A percentile compares a stretch with the other conserved stretches of the same genome.
phyloP scores from a whole-genome alignment of 176 grass and related monocot genomes.

The Oryza longistaminata region DNA sequence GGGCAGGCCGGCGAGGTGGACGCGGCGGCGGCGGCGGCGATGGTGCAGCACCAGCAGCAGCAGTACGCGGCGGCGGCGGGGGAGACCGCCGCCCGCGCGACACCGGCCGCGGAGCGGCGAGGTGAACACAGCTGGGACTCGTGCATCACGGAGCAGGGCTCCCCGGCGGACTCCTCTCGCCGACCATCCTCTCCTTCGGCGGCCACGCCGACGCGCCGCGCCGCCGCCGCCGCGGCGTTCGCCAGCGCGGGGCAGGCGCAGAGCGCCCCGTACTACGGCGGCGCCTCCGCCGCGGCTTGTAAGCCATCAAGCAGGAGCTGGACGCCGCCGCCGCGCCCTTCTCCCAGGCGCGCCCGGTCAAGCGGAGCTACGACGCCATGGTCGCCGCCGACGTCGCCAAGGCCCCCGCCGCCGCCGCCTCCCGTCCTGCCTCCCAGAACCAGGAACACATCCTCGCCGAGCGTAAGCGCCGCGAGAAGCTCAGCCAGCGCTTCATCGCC shows the following conservation, averaged over 20 bases:
- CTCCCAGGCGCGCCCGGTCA: conserved; percentile 24
- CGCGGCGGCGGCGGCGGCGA: background rate
- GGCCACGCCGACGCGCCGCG: conserved; percentile 28
- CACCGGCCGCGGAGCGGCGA: conserved; percentile 54
- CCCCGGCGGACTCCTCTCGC: conserved; percentile 62
- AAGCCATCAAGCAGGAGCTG: conserved; percentile 66
- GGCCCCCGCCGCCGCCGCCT: background rate
- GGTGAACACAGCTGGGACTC: conserved; percentile 81
- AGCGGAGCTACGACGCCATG: conserved; percentile 69
- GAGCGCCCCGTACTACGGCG: conserved; percentile 36
- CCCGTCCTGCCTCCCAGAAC: conserved; percentile 57
- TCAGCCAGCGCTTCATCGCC: conserved; percentile 96
- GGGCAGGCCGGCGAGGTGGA: conserved; percentile 47
- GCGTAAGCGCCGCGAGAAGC: conserved; percentile 87
- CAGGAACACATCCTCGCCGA: conserved; percentile 96
- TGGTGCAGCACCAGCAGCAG: conserved; percentile 27
- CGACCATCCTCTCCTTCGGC: conserved; percentile 85
- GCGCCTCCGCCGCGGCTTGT: background rate
- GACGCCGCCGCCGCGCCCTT: conserved; percentile 34
- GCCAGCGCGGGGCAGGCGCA: conserved; percentile 25
- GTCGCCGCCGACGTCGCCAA: conserved; percentile 20
- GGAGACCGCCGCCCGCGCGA: too few relatives aligned
- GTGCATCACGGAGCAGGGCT: conserved; percentile 87
- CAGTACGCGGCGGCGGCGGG: background rate
- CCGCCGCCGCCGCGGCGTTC: conserved; percentile 8